Evolutionary conservation across 1,284 basidiomycete genomes (phyloP).

Genomic region (Heterobasidion occidentale): DNA sequence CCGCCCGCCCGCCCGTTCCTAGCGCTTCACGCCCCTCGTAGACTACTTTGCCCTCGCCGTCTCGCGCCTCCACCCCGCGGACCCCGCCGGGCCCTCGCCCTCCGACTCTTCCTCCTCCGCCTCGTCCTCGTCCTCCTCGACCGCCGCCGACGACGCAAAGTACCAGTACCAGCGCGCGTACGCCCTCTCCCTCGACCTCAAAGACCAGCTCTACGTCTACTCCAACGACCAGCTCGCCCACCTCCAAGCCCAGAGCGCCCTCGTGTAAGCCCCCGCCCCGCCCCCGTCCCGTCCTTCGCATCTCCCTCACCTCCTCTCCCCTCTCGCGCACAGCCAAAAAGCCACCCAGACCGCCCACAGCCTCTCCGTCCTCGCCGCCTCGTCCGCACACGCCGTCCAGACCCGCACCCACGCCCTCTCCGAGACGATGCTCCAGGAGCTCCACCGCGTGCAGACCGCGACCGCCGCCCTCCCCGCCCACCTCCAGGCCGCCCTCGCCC

Average conservation of each 20-base stretch:
- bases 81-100: not conserved
- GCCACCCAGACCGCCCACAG: slow-evolving; percentile 61
- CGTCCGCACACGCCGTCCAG: slow-evolving; percentile 43
- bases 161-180: slow-evolving; percentile 72
- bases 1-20: slow-evolving; percentile 10
- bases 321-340: slow-evolving; percentile 39
- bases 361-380: slow-evolving; percentile 49
- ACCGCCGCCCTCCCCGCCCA: slow-evolving; percentile 46
- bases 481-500: slow-evolving; percentile 43
- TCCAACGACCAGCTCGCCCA: slow-evolving; percentile 67
- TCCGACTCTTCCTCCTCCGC: not conserved
- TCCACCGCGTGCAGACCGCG: slow-evolving; percentile 41
- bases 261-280: slow-evolving; percentile 45
- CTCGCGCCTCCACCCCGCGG: slow-evolving; percentile 36
- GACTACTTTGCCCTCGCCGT: slow-evolving; percentile 60
- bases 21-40: slow-evolving; percentile 68
- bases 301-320: not conserved
- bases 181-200: slow-evolving; percentile 53
- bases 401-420: slow-evolving; percentile 42
- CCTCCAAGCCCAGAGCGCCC: slow-evolving; percentile 54
- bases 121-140: not conserved
- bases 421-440: slow-evolving; percentile 53
- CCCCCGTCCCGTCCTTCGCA: not conserved
- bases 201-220: slow-evolving; percentile 53
- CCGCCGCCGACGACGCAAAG: slow-evolving; percentile 19